phyloP scores from a whole-genome alignment of 768 basidiomycete genomes.

The Chalciporus sphaerocephalus region DNA sequence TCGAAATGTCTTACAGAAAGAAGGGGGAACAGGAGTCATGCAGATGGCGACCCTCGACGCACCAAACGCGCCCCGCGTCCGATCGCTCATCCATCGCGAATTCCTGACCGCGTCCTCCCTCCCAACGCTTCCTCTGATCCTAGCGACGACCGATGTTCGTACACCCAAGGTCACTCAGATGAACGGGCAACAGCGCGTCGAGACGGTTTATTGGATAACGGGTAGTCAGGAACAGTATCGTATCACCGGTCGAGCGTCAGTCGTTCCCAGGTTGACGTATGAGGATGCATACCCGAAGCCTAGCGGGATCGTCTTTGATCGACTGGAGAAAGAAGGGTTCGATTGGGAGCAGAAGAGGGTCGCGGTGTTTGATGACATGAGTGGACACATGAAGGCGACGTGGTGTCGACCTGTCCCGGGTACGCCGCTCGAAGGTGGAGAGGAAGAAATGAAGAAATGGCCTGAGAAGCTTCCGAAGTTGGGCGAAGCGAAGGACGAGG shows the following conservation, averaged over 20 bases:
- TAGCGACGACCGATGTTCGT: conserved; percentile 70
- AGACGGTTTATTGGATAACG: conserved; percentile 73
- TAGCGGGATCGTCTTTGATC: conserved; percentile 26
- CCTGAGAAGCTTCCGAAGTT: conserved; percentile 51
- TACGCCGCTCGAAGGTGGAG: conserved; percentile 42
- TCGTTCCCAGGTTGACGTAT: conserved; percentile 51
- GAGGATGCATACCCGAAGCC: conserved; percentile 13
- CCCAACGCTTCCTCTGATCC: conserved; percentile 53
- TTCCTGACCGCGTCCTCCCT: conserved; percentile 44
- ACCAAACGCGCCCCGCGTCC: conserved; percentile 50
- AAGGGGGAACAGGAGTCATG: conserved; percentile 49
- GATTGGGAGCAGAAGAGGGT: conserved; percentile 62
- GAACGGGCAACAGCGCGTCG: conserved; percentile 39
- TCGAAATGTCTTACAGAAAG: conserved; percentile 35
- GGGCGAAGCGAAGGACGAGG: conserved; percentile 40
- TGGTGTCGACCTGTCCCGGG: conserved; percentile 74
- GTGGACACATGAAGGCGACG: conserved; percentile 58
- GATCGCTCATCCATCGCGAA: conserved; percentile 58
- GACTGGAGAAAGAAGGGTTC: conserved; percentile 35
- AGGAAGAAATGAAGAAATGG: conserved; percentile 61
- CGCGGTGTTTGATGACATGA: conserved; percentile 57
- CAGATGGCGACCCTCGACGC: conserved; percentile 42
- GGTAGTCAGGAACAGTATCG: conserved; percentile 71
- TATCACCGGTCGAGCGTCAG: conserved; percentile 50
- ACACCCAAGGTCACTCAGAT: conserved; percentile 64